Base-by-base conservation (phyloP, 768 basidiomycete genomes). In the Gloeostereum incarnatum region DNA sequence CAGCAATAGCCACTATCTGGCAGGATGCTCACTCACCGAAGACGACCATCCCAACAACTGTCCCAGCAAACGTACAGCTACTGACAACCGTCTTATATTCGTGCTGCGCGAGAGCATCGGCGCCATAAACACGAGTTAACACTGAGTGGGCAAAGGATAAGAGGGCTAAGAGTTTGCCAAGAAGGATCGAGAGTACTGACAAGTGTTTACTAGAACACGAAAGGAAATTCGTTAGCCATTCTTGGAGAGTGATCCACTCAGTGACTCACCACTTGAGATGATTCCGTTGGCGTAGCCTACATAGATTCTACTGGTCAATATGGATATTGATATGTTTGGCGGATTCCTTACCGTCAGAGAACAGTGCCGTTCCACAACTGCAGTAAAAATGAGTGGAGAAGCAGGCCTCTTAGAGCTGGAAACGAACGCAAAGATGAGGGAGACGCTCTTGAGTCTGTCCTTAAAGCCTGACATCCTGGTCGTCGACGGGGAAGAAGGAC, bases 321-420 rank as follows among this genome's bases (percentile, higher is more conserved):
- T 31, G 14, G 24, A 32, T 31, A 13, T 19, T 23, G n/a, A 5
- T 6, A 13, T 35, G 14, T 6, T 6, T n/a, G 24, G 22, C 22
- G 42, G 20, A 25, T 32, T 18, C 16, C 47, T 19, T 58, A 82
- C 86, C 87, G 56, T 91, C 87, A 19, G 86, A 88, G 61, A 91
- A 89, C 31, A 90, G 64, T 30, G 88, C 87, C 3, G 88, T 91
- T 52, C 87, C 87, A 54, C 87, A 89, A 11, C 85, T 87, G 45
- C 36, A 37, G 36, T 31, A 23, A 36, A 29, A 29, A 40, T 44
- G 16, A 42, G 22, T 36, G 34, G 29, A 29, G 26, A 27, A 4
- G 16, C 31, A 10, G 24, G 19, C 16, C 3, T 20, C 7, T 26
- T 31, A 29, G 9, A 32, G 16, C 33, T 17, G 33, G 10, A 25